These are phyloP conservation scores for Cyberlindnera mycetangii DNA, from an alignment of 805 yeast species.

Conservation along the genomic window DNA sequence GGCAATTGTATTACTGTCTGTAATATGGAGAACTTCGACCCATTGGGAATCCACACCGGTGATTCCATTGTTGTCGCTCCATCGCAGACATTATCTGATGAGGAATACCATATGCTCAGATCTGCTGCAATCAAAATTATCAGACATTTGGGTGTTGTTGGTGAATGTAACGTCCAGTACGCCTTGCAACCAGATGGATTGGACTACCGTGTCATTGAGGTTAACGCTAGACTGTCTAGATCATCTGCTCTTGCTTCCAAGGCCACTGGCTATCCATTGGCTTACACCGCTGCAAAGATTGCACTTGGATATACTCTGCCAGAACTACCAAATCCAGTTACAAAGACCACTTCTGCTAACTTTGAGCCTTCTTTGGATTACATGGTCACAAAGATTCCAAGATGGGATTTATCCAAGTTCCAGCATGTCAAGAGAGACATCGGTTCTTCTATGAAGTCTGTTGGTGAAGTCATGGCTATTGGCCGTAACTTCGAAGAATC, in stretches of 20 bases:
- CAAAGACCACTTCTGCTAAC: constrained; percentile 93
- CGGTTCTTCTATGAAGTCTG: constrained; percentile 97
- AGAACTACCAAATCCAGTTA: constrained; percentile 93
- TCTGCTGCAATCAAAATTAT: constrained; percentile 96
- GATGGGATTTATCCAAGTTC: constrained; percentile 97
- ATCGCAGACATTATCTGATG: constrained; percentile 94
- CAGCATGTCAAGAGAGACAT: constrained; percentile 91
- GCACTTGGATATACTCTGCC: constrained; percentile 94
- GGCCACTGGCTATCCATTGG: constrained; percentile 98
- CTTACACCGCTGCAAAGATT: constrained; percentile 97
- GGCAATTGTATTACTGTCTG: constrained; percentile 98
- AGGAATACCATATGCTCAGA: constrained; percentile 97
- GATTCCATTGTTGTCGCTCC: constrained; percentile 99
- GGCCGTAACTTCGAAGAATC: constrained; percentile 98
- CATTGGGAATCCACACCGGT: constrained; percentile 97
- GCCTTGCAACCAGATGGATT: constrained; percentile 94
- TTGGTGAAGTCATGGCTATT: constrained; percentile 98
- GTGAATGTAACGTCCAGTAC: constrained; percentile 98
- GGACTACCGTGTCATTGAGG: constrained; percentile 96
- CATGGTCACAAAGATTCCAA: constrained; percentile 94
- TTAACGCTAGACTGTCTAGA: constrained; percentile 93
- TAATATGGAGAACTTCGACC: constrained; percentile 99
- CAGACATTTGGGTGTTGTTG: constrained; percentile 97
- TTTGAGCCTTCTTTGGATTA: constrained; percentile 97
- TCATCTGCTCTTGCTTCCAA: constrained; percentile 97